Conservation (phyloP, 768 basidiomycete genomes). For the Russula ochroleuca region DNA sequence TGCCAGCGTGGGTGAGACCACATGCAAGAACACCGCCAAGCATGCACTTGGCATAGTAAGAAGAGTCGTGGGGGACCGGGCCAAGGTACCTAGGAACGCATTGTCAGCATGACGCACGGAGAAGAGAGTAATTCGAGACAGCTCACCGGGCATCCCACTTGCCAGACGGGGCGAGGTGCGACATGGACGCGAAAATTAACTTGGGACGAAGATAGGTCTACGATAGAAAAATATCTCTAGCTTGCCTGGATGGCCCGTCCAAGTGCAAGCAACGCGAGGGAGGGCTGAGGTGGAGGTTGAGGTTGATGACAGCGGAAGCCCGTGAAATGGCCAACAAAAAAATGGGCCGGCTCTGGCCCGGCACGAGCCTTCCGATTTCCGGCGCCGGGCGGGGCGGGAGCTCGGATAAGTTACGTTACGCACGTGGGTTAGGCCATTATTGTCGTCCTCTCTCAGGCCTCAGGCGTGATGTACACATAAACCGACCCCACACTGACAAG, state of each 20-base stretch:
- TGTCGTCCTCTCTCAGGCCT: neutral
- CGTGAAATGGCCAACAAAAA: neutral
- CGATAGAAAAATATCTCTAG: conserved; percentile 33
- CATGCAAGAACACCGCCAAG: conserved; percentile 85
- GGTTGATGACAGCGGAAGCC: conserved; percentile 23
- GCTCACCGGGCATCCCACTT: conserved; percentile 76
- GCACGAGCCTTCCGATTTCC: conserved; percentile 4
- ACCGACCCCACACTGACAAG: neutral
- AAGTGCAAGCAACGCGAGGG: conserved; percentile 31
- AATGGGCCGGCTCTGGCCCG: neutral
- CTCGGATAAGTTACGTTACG: too few species aligned
- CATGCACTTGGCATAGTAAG: conserved; percentile 83
- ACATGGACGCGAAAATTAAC: conserved; percentile 41
- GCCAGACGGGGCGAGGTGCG: conserved; percentile 45
- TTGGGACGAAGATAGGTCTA: conserved; percentile 33
- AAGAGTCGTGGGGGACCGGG: conserved; percentile 68
- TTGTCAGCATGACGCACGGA: conserved; percentile 1
- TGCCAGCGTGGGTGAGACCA: conserved; percentile 82
- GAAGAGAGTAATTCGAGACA: conserved; percentile 18
- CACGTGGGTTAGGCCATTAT: neutral
- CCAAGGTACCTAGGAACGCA: conserved; percentile 49
- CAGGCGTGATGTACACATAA: neutral
- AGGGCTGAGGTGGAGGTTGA: conserved; percentile 24
- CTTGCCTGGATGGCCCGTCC: conserved; percentile 37
- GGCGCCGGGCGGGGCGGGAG: neutral